These are phyloP conservation scores for Nicotiana otophora DNA, from an alignment of 257 asterid species.

Conservation along the genomic window DNA sequence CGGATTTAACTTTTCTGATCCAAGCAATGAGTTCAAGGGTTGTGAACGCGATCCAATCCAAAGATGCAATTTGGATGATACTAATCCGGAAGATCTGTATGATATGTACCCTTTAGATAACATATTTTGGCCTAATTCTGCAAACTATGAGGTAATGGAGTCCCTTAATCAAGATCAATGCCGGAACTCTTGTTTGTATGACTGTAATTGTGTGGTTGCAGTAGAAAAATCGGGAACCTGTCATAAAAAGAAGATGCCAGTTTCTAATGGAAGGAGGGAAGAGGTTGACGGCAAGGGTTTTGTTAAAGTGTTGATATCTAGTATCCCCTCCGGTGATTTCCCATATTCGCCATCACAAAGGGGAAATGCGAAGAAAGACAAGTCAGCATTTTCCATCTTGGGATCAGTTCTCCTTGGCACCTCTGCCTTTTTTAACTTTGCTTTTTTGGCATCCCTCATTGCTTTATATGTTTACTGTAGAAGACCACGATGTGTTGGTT, in stretches of 20 bases:
- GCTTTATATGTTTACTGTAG: conserved; percentile 9
- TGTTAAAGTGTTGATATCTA: neutral
- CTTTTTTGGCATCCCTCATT: conserved; percentile 15
- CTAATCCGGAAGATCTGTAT: neutral
- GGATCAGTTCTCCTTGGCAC: conserved; percentile 18
- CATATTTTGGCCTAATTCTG: conserved; percentile 25
- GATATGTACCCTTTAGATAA: conserved; percentile 11
- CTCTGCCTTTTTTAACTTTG: conserved; percentile 16
- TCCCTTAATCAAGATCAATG: conserved; percentile 22
- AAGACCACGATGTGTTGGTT: neutral
- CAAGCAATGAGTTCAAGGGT: conserved; percentile 27
- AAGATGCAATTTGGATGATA: conserved; percentile 15
- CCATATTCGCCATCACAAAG: neutral
- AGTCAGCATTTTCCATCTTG: neutral
- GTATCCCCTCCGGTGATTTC: neutral
- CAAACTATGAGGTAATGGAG: conserved; percentile 5
- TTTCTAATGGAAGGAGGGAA: conserved; percentile 23
- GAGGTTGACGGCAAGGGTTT: conserved; percentile 7
- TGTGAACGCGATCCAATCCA: conserved; percentile 19
- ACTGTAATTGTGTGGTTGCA: conserved; percentile 52
- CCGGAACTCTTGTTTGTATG: conserved; percentile 28
- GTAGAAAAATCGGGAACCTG: conserved; percentile 34
- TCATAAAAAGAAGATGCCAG: conserved; percentile 15
- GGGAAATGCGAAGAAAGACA: conserved; percentile 4
- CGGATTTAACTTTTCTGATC: conserved; percentile 22